A percentile compares a stretch with the other conserved stretches of the same genome.
phyloP scores from a whole-genome alignment of 768 basidiomycete genomes.

The Xerocomellus amylosporus region DNA sequence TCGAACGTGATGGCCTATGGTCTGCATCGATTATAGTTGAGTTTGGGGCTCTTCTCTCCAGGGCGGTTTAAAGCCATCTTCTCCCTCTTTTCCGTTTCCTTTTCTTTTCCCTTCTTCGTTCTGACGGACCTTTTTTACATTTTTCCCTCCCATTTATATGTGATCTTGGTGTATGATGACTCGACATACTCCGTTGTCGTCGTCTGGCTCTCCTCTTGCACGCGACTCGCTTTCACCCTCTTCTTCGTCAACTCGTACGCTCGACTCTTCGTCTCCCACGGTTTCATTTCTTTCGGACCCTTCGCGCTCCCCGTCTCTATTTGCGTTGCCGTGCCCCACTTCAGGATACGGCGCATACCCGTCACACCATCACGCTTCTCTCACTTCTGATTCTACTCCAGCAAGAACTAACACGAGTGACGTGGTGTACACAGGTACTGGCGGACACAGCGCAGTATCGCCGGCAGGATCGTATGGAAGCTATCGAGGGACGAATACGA shows the following conservation, averaged over 20 bases:
- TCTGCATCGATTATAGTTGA: not conserved
- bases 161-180: conserved; percentile 6
- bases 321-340: not conserved
- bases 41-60: not conserved
- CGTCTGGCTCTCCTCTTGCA: not conserved
- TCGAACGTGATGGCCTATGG: conserved; percentile 1
- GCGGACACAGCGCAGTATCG: conserved; percentile 15
- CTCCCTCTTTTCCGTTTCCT: not conserved
- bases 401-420: conserved; percentile 10
- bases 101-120: not conserved
- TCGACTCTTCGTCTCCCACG: conserved; percentile 6
- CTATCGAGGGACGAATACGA: conserved; percentile 18
- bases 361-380: not conserved
- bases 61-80: not conserved
- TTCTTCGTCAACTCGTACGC: not conserved
- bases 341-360: not conserved
- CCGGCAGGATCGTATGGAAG: conserved; percentile 26
- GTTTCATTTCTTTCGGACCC: not conserved
- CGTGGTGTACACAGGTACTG: conserved; percentile 13
- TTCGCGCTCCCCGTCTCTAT: not conserved
- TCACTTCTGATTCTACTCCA: not conserved
- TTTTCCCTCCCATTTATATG: not conserved
- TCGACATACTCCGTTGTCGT: not conserved
- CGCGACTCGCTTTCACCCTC: not conserved
- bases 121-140: not conserved